Evolutionary conservation across 805 yeast genomes (phyloP).

Genomic region (Metschnikowia bowlesiae): DNA sequence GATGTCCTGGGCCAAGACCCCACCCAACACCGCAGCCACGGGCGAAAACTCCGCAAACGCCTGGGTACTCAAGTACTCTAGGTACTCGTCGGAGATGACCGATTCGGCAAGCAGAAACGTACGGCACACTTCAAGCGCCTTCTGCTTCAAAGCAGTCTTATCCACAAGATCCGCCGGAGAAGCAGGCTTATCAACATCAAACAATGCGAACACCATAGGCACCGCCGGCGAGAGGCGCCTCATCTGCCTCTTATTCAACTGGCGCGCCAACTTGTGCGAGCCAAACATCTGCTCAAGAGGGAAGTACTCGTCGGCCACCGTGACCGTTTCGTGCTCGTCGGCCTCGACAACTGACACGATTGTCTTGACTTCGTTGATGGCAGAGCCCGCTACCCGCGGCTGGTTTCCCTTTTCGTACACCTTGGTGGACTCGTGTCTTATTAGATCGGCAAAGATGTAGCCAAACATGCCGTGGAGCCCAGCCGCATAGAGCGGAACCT

Average conservation of each 20-base stretch:
- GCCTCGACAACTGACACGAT: conserved; percentile 34
- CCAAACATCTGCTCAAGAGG: conserved; percentile 33
- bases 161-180: conserved; percentile 24
- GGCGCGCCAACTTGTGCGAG: conserved; percentile 37
- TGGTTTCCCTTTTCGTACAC: conserved; percentile 49
- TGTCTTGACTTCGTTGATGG: conserved; percentile 43
- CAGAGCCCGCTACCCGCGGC: conserved; percentile 39
- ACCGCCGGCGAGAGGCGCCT: conserved; percentile 51
- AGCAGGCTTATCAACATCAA: conserved; percentile 36
- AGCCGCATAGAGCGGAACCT: conserved; percentile 64
- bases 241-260: conserved; percentile 41
- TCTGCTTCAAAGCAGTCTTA: conserved; percentile 23
- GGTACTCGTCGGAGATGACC: conserved; percentile 39
- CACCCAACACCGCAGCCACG: conserved; percentile 83
- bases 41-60: conserved; percentile 70
- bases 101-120: conserved; percentile 37
- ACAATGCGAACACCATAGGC: conserved; percentile 56
- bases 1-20: conserved; percentile 84
- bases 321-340: conserved; percentile 40
- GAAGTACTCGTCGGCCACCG: conserved; percentile 34
- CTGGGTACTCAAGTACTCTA: conserved; percentile 44
- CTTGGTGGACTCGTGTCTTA: conserved; percentile 53
- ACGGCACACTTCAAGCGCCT: conserved; percentile 26
- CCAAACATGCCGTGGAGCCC: conserved; percentile 81
- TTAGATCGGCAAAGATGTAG: conserved; percentile 73